These are phyloP conservation scores for Epithele typhae DNA, from an alignment of 768 basidiomycete genomes.

Conservation along the genomic window DNA sequence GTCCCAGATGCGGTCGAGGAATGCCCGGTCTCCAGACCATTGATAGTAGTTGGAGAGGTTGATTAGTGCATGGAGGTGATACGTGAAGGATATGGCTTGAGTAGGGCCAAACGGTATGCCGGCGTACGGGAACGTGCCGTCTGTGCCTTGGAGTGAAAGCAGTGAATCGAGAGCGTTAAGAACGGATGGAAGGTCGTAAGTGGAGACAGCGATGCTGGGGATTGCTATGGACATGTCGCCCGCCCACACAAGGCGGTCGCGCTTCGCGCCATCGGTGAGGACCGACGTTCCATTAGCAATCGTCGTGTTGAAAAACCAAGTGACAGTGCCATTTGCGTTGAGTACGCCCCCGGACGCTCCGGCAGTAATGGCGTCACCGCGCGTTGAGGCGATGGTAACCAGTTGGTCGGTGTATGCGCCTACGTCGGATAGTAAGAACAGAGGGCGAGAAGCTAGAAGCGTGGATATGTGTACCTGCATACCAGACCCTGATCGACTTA, in stretches of 20 bases:
- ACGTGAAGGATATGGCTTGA: neutral
- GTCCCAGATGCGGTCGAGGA: neutral
- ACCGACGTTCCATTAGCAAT: neutral
- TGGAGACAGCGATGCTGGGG: neutral
- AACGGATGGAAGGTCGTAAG: neutral
- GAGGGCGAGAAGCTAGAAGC: too few relatives aligned
- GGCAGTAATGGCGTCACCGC: neutral
- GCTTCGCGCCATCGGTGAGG: neutral
- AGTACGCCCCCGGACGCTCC: neutral
- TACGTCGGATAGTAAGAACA: too few relatives aligned
- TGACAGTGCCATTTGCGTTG: neutral
- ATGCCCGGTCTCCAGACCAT: neutral
- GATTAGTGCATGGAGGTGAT: neutral
- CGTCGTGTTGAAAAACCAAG: neutral
- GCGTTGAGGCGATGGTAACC: neutral
- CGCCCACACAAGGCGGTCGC: neutral
- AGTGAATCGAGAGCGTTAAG: neutral
- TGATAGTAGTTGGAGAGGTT: neutral
- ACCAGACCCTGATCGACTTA: neutral
- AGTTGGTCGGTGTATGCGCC: neutral
- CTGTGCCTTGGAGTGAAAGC: neutral
- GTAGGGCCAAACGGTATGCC: neutral
- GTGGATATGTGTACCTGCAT: neutral
- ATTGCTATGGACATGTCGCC: neutral
- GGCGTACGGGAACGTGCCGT: neutral